phyloP scores from a whole-genome alignment of 257 asterid genomes.

The Striga asiatica region DNA sequence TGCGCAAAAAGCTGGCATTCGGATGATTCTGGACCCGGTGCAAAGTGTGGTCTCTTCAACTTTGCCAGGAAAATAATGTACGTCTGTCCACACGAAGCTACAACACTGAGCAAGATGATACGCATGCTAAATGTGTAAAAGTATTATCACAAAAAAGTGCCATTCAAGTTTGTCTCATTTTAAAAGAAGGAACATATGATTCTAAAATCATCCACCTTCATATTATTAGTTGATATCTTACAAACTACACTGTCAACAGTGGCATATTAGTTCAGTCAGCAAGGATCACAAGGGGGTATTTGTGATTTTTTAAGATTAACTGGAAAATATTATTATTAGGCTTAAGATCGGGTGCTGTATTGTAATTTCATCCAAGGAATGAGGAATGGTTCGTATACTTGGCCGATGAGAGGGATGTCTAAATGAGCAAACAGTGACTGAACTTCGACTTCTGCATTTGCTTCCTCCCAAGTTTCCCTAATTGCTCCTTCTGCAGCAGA shows the following conservation, averaged over 20 bases:
- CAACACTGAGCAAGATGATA: neutral
- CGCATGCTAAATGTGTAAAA: too few species aligned
- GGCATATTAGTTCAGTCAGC: too few species aligned
- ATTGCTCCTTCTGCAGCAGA: conserved; percentile 86
- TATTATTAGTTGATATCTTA: too few species aligned
- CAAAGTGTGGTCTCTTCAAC: conserved; percentile 67
- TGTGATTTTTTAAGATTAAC: neutral
- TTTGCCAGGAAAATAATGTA: conserved; percentile 84
- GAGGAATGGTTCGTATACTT: conserved; percentile 31
- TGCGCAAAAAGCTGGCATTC: conserved; percentile 70
- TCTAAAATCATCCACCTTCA: too few species aligned
- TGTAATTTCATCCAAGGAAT: neutral
- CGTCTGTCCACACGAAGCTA: conserved; percentile 45
- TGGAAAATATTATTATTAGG: neutral
- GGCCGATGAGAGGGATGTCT: conserved; percentile 95
- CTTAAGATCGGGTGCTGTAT: neutral
- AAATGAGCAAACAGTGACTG: conserved; percentile 72
- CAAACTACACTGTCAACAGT: too few species aligned
- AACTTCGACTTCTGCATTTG: conserved; percentile 82
- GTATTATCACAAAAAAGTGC: too few species aligned
- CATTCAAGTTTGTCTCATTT: too few species aligned
- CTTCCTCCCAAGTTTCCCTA: conserved; percentile 96
- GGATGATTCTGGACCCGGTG: conserved; percentile 88
- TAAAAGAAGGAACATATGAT: too few species aligned
- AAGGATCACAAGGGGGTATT: neutral